Percentiles rank a stretch among this genome's conserved stretches.
These are phyloP conservation scores for Metroxylon sagu DNA, from an alignment of 176 grass and related monocot species.

Conservation along the genomic window DNA sequence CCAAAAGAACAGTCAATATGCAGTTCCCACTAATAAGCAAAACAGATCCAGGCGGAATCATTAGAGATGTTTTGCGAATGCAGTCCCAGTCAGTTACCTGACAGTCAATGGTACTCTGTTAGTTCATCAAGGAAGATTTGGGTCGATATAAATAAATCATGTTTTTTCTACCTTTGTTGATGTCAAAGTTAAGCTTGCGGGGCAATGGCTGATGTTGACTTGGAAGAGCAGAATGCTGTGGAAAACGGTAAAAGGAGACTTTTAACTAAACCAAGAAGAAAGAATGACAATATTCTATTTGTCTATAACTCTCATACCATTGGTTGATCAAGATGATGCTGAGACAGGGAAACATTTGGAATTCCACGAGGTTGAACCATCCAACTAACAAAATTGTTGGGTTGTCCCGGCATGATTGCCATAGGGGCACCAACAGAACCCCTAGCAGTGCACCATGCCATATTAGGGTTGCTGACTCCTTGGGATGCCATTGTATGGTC, in stretches of 20 bases:
- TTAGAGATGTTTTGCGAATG: too few species aligned
- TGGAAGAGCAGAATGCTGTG: slow-evolving; percentile 19
- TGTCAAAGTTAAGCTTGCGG: slow-evolving; percentile 32
- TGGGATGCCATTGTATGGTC: slow-evolving; percentile 16
- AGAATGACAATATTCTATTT: slow-evolving; percentile 1
- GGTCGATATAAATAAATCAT: not conserved
- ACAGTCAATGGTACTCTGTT: slow-evolving; percentile 1
- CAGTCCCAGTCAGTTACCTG: slow-evolving; percentile 13
- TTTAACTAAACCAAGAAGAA: not conserved
- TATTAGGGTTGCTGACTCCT: slow-evolving; percentile 24
- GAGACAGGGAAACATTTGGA: slow-evolving; percentile 16
- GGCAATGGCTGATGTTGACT: slow-evolving; percentile 21
- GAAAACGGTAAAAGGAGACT: not conserved
- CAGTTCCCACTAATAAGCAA: too few species aligned
- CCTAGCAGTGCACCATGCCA: slow-evolving; percentile 24
- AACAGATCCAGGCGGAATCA: too few species aligned
- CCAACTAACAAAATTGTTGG: slow-evolving; percentile 31
- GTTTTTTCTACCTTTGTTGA: slow-evolving; percentile 32
- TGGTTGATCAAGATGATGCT: slow-evolving; percentile 16
- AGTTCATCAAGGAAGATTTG: slow-evolving; percentile 1
- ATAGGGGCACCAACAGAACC: slow-evolving; percentile 9
- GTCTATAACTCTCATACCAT: slow-evolving; percentile 10
- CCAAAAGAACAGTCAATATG: too few species aligned
- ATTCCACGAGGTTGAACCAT: slow-evolving; percentile 22
- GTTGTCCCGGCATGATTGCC: slow-evolving; percentile 15